Base-by-base conservation (phyloP, 2,329 filamentous ascomycete species). In the Capronia americana region DNA sequence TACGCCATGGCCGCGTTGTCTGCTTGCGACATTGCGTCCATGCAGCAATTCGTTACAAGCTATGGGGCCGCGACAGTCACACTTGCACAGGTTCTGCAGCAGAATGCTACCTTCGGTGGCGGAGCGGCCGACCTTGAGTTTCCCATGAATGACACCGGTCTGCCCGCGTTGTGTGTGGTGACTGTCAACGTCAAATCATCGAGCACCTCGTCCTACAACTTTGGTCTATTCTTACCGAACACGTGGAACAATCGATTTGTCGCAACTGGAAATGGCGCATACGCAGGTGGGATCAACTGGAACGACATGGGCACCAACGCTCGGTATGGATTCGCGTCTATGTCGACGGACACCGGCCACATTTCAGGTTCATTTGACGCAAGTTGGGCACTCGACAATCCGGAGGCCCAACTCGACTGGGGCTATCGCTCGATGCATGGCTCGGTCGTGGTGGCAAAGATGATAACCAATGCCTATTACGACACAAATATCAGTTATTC, bases 381-480 rank as follows among this genome's bases (percentile, higher is more conserved):
- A 30, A 6, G 11, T 17, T 44, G 38, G 38, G 38, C 38, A 20
- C 28, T 55, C 24, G 34, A 55, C 28, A 55, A 55, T 11, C 53
- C 53, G 7, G 28, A 34, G 3, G 14, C 28, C 23, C 23, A 26
- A 17, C 11, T 20, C 5, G 53, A 55, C 17, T 55, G 24, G 24
- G 53, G 53, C 11, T 55, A 28, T 24, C 24, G 53, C n/a, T 20
- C 53, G 4, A 28, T 55, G 17, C 53, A 55, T 28, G 26, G 23
- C 24, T n/a, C 17, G 4, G 26, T 28, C 4, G 53, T 55, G 24
- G 53, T 55, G 0, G 53, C 10, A 12, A 55, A 55, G 26, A 24
- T 28, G 17, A 55, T 55, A 8, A 55, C 24, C 28, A 24, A 55
- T n/a, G 28, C 53, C 17, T 55, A 26, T 10, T 55, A 55, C 26